A percentile compares a stretch with the other conserved stretches of the same genome.
Conservation (phyloP, 2,329 filamentous ascomycete genomes). For the Epichloe sp. region DNA sequence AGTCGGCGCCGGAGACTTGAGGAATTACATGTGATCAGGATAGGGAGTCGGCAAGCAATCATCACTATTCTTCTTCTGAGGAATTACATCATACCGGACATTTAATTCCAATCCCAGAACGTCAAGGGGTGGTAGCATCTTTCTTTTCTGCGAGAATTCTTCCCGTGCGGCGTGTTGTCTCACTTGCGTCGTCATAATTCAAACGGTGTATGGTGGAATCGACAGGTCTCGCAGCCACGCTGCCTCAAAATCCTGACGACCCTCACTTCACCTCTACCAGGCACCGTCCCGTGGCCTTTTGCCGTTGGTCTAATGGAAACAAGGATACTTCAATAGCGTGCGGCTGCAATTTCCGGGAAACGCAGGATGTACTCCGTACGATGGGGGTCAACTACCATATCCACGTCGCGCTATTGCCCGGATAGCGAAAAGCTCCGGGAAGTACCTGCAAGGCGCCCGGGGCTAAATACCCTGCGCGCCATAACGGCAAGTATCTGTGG, state of each 20-base stretch:
- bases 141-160: neutral
- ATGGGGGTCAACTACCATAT: neutral
- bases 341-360: neutral
- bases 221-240: neutral
- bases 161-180: neutral
- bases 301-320: too few relatives aligned
- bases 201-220: neutral
- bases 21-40: neutral
- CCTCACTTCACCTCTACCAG: neutral
- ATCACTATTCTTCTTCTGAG: neutral
- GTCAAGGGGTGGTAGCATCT: neutral
- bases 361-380: neutral
- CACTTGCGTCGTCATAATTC: neutral
- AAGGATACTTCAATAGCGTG: neutral
- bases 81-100: neutral
- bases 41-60: neutral
- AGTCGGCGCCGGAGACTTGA: neutral
- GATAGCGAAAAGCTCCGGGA: neutral
- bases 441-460: neutral
- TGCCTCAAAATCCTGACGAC: neutral
- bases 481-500: neutral
- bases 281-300: neutral
- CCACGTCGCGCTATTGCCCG: neutral
- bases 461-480: neutral
- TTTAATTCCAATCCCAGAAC: neutral